These are phyloP conservation scores for Beta lomatogona DNA, from an alignment of 179 eudicot species.

Conservation along the genomic window DNA sequence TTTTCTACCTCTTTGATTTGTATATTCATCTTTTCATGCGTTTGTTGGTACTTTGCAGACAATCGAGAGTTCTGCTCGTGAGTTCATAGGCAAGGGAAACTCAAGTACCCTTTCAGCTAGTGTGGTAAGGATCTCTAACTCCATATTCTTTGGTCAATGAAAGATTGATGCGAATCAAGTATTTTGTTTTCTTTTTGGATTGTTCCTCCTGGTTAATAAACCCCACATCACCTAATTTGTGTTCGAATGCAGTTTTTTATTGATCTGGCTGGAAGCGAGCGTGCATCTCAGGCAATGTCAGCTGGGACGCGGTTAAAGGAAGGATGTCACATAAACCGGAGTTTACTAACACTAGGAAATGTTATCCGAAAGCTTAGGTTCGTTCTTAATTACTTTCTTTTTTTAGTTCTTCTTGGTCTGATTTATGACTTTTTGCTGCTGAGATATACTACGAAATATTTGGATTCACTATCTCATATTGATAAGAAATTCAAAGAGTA, in stretches of 20 bases:
- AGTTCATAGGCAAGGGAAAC: slow-evolving; percentile 83
- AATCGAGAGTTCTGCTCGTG: slow-evolving; percentile 91
- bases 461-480: too few relatives aligned
- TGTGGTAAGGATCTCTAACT: slow-evolving; percentile 61
- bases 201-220: slow-evolving; percentile 2
- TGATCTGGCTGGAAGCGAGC: slow-evolving; percentile 99
- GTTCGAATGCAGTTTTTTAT: slow-evolving; percentile 72
- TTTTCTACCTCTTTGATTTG: neutral
- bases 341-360: slow-evolving; percentile 84
- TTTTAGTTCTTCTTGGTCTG: neutral
- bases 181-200: neutral
- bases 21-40: neutral
- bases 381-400: slow-evolving; percentile 8
- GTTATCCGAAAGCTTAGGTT: slow-evolving; percentile 97
- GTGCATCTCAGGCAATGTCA: slow-evolving; percentile 92
- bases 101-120: slow-evolving; percentile 89
- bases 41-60: slow-evolving; percentile 53
- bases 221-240: neutral
- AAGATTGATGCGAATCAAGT: neutral
- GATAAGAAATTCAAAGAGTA: neutral
- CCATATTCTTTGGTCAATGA: neutral
- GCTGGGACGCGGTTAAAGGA: slow-evolving; percentile 89
- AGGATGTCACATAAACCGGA: slow-evolving; percentile 95
- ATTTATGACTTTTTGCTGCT: too few relatives aligned
- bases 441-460: too few relatives aligned